These are phyloP conservation scores for Protomyces inundatus DNA, from an alignment of 1,139 yeast genomes.

Conservation along the genomic window DNA sequence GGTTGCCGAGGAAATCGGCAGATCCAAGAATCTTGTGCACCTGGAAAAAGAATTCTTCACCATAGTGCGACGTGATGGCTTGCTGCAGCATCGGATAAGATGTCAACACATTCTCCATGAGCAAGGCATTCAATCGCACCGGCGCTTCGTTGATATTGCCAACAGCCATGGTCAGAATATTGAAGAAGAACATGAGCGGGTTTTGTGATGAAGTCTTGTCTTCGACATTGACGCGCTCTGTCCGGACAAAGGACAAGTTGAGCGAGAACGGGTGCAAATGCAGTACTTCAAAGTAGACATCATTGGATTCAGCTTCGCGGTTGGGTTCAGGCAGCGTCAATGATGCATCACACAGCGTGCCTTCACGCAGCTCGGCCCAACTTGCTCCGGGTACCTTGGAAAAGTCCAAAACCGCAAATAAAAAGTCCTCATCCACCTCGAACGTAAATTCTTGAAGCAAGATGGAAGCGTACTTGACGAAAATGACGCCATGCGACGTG, in stretches of 20 bases:
- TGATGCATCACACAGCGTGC: conserved; percentile 55
- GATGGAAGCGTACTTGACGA: conserved; percentile 84
- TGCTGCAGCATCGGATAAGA: conserved; percentile 70
- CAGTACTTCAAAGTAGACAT: conserved; percentile 84
- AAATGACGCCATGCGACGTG: conserved; percentile 81
- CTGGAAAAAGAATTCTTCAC: conserved; percentile 88
- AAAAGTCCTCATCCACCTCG: conserved; percentile 89
- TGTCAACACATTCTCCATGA: conserved; percentile 82
- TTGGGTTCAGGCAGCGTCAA: conserved; percentile 63
- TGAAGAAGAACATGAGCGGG: conserved; percentile 64
- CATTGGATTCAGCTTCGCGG: conserved; percentile 55
- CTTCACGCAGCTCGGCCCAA: conserved; percentile 35
- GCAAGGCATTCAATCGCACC: conserved; percentile 75
- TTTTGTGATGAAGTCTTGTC: conserved; percentile 54
- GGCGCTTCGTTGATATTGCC: conserved; percentile 98
- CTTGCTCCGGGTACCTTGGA: conserved; percentile 53
- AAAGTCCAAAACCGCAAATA: conserved; percentile 76
- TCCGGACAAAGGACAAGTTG: conserved; percentile 84
- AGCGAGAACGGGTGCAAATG: conserved; percentile 88
- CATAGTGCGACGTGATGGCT: conserved; percentile 76
- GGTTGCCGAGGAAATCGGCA: conserved; percentile 93
- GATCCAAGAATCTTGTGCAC: conserved; percentile 90
- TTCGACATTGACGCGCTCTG: conserved; percentile 66
- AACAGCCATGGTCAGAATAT: conserved; percentile 89
- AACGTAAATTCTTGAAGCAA: conserved; percentile 84